Evolutionary conservation across 2,329 filamentous ascomycete species (phyloP).

Genomic region (Epichloe glyceriae): DNA sequence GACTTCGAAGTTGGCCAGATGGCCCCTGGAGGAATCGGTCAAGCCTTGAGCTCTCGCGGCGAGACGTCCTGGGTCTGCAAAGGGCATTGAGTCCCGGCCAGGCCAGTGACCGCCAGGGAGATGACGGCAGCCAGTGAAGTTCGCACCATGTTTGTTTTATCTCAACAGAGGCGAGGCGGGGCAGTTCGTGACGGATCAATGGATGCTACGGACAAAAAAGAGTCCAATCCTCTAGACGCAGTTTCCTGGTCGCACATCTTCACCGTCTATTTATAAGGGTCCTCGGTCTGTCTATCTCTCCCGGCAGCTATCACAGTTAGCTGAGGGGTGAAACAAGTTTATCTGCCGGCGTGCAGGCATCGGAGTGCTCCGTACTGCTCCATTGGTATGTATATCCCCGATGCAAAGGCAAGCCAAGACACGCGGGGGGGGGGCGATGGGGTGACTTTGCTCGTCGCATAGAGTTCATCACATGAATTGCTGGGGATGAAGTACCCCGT

Average conservation of each 20-base stretch:
- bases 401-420: background rate
- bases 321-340: no score
- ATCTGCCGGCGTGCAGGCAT: no score
- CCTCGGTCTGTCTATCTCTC: background rate
- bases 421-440: no score
- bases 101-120: constrained; percentile 14
- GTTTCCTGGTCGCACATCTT: background rate
- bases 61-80: constrained; percentile 16
- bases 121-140: constrained; percentile 10
- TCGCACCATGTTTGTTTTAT: constrained; percentile 14
- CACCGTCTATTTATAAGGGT: constrained; percentile 1
- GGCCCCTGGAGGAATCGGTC: constrained; percentile 14
- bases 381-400: background rate
- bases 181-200: background rate
- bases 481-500: no score
- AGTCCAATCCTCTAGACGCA: background rate
- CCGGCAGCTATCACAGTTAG: no score
- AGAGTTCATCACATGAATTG: no score
- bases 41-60: constrained; percentile 13
- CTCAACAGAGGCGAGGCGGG: background rate
- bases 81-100: constrained; percentile 20
- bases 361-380: background rate
- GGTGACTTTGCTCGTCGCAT: no score
- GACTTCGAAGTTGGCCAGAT: constrained; percentile 25
- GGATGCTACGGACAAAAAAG: background rate